Conservation (phyloP, 345 rosid species). For the Anacardium occidentale region DNA sequence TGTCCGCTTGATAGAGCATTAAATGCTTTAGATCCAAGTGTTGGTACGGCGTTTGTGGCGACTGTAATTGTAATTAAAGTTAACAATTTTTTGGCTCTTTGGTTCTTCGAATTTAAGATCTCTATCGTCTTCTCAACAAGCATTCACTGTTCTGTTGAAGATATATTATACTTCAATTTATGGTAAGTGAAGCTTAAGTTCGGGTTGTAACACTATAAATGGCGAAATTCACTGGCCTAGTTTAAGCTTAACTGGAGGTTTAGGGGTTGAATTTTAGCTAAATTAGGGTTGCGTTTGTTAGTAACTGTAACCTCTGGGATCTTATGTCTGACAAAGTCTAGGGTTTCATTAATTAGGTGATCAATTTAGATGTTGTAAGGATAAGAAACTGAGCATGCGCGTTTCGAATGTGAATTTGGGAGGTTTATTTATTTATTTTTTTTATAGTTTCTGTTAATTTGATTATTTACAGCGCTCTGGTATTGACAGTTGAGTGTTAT, state of each 20-base stretch:
- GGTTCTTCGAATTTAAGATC: constrained; percentile 28
- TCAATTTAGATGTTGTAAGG: constrained; percentile 11
- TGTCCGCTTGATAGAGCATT: constrained; percentile 19
- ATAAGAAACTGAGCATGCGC: constrained; percentile 7
- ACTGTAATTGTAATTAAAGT: constrained; percentile 23
- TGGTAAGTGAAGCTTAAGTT: constrained; percentile 19
- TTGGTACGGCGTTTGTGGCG: constrained; percentile 18
- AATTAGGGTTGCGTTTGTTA: constrained; percentile 30
- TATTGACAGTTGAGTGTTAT: neutral
- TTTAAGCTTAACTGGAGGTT: constrained; percentile 15
- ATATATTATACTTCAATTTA: constrained; percentile 14
- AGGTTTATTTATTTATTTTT: constrained; percentile 13
- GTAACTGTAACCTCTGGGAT: constrained; percentile 16
- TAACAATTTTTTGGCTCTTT: neutral
- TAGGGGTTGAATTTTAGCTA: constrained; percentile 24
- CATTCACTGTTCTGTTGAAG: neutral
- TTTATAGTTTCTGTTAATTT: too few species aligned
- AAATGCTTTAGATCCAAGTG: constrained; percentile 48
- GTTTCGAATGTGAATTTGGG: constrained; percentile 25
- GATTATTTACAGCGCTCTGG: constrained; percentile 7
- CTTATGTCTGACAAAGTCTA: constrained; percentile 23
- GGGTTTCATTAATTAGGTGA: constrained; percentile 31
- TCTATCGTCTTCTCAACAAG: constrained; percentile 13
- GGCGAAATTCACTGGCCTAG: constrained; percentile 9
- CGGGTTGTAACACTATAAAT: neutral